A percentile compares a stretch with the other conserved stretches of the same genome.
phyloP scores from a whole-genome alignment of 2,329 filamentous ascomycete species.

The Colletotrichum abscissum region DNA sequence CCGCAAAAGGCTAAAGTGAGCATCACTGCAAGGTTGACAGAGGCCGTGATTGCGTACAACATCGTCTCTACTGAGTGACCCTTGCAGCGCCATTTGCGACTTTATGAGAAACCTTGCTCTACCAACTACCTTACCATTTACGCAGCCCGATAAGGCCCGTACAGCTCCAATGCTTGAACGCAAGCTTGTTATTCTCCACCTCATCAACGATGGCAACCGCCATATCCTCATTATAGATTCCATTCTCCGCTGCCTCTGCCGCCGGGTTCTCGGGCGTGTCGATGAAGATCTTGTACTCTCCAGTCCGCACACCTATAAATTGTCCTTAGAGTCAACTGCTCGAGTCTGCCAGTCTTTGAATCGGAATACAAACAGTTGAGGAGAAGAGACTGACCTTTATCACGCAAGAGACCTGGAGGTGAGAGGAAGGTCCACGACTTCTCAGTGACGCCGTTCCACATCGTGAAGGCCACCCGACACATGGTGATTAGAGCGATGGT shows the following conservation, averaged over 20 bases:
- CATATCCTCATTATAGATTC: constrained; percentile 15
- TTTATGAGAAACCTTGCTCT: too few species aligned
- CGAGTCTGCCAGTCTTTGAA: neutral
- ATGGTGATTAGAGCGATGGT: neutral
- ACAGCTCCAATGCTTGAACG: constrained; percentile 8
- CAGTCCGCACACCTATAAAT: neutral
- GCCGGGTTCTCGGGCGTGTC: neutral
- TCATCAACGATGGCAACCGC: constrained; percentile 5
- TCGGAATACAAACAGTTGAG: too few species aligned
- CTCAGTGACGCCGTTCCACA: constrained; percentile 14
- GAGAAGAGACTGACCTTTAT: constrained; percentile 4
- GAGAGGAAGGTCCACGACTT: constrained; percentile 4
- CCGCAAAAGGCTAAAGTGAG: too few species aligned
- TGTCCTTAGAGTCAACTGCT: neutral
- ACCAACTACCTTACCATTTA: neutral
- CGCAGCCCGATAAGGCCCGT: neutral
- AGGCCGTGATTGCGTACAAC: too few species aligned
- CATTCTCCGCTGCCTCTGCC: neutral
- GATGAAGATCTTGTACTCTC: neutral
- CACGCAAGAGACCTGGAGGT: neutral
- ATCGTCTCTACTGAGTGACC: too few species aligned
- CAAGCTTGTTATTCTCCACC: neutral
- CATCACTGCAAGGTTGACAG: too few species aligned
- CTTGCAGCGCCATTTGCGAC: too few species aligned
- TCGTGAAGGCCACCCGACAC: neutral